Evolutionary conservation across 106 monocot genomes (phyloP).

Genomic region (Acorus calamus): DNA sequence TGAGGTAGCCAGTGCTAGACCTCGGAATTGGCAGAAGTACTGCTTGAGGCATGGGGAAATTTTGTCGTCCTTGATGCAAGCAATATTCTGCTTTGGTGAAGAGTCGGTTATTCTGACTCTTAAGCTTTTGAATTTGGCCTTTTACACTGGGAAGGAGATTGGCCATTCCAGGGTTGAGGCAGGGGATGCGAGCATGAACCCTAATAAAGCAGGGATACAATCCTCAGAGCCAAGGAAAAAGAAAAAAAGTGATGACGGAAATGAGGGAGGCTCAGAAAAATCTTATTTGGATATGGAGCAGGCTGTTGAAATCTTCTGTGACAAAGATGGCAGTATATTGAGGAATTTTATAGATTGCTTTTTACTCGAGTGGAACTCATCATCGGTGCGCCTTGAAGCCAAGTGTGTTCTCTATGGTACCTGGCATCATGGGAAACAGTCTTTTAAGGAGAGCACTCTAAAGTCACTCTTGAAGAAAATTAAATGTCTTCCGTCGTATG

Average conservation of each 20-base stretch:
- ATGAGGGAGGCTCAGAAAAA: conserved; percentile 62
- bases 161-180: conserved; percentile 33
- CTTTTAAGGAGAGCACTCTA: conserved; percentile 55
- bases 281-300: conserved; percentile 83
- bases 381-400: conserved; percentile 76
- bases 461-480: conserved; percentile 59
- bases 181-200: conserved; percentile 35
- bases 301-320: conserved; percentile 64
- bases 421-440: conserved; percentile 78
- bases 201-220: conserved; percentile 36
- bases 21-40: conserved; percentile 96
- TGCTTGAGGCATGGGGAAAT: conserved; percentile 72
- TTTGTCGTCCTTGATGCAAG: conserved; percentile 61
- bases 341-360: conserved; percentile 75
- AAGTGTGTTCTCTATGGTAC: conserved; percentile 82
- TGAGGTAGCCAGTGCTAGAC: conserved; percentile 86
- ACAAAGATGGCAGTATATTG: conserved; percentile 45
- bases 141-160: conserved; percentile 74
- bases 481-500: conserved; percentile 70
- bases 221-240: conserved; percentile 77
- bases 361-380: conserved; percentile 89
- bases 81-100: conserved; percentile 71
- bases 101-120: conserved; percentile 80
- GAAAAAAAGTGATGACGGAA: conserved; percentile 73
- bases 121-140: conserved; percentile 87